phyloP scores from a whole-genome alignment of 1,139 yeast species.

The Yamadazyma triangularis region DNA sequence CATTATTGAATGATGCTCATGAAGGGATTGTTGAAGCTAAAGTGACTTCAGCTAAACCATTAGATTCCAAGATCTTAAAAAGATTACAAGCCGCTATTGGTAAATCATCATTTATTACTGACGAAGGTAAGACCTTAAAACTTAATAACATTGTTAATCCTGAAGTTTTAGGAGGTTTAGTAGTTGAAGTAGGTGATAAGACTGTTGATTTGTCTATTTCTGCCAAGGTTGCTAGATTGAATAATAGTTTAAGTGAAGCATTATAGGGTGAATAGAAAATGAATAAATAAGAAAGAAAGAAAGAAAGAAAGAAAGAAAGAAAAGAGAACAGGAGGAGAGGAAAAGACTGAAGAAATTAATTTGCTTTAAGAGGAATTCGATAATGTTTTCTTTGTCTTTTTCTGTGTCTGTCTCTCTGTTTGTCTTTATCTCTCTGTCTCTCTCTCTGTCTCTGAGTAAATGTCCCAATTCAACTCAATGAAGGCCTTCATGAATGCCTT shows the following conservation, averaged over 20 bases:
- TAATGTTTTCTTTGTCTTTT: too few relatives aligned
- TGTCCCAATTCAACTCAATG: too few relatives aligned
- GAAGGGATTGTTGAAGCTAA: slow-evolving; percentile 91
- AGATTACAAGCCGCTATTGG: slow-evolving; percentile 79
- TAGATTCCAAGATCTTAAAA: slow-evolving; percentile 75
- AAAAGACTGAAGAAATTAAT: too few relatives aligned
- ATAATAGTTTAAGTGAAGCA: slow-evolving; percentile 82
- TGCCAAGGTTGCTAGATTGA: slow-evolving; percentile 80
- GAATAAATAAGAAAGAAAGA: too few relatives aligned
- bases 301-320: too few relatives aligned
- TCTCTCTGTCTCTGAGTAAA: too few relatives aligned
- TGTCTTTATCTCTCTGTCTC: not conserved
- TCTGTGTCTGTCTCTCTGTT: not conserved
- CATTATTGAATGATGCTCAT: slow-evolving; percentile 79
- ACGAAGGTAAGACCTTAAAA: slow-evolving; percentile 73
- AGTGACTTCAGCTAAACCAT: slow-evolving; percentile 82
- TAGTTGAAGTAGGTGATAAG: slow-evolving; percentile 95
- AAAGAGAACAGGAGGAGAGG: too few relatives aligned
- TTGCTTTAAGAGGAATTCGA: too few relatives aligned
- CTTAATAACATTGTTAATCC: slow-evolving; percentile 80
- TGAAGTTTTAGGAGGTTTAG: slow-evolving; percentile 90
- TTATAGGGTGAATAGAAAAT: too few relatives aligned
- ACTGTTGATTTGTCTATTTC: slow-evolving; percentile 92
- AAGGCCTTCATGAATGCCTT: too few relatives aligned
- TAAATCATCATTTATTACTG: slow-evolving; percentile 77